Evolutionary conservation across 176 grass and related monocot species (phyloP).

Genomic region (Aegilops umbellulata): DNA sequence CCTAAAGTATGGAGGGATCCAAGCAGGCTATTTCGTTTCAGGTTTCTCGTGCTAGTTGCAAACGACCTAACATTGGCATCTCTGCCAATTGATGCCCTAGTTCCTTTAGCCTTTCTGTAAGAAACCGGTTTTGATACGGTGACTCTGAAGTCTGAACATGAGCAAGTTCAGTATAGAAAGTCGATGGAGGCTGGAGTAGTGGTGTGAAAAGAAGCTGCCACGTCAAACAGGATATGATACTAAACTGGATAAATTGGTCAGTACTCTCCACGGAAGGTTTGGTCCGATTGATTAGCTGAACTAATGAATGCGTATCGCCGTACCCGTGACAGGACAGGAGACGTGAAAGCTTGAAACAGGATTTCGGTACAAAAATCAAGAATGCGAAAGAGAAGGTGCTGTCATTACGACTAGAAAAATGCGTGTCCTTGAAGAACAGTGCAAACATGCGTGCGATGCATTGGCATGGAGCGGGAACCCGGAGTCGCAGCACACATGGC

Average conservation of each 20-base stretch:
- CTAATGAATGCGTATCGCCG: background rate
- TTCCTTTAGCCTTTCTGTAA: conserved; percentile 3
- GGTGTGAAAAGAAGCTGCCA: background rate
- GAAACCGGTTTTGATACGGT: background rate
- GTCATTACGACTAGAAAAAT: too few species aligned
- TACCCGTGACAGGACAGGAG: conserved; percentile 13
- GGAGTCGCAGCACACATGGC: conserved; percentile 2
- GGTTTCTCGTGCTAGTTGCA: conserved; percentile 31
- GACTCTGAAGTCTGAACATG: background rate
- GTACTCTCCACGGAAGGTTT: background rate
- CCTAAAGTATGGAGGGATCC: background rate
- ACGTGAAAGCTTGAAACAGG: conserved; percentile 27
- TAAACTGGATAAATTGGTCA: background rate
- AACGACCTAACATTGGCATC: conserved; percentile 44
- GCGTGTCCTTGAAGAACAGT: background rate
- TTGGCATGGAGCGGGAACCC: background rate
- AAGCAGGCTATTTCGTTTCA: background rate
- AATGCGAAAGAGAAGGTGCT: background rate
- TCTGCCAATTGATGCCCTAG: conserved; percentile 14
- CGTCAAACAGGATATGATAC: conserved; percentile 25
- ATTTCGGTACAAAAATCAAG: background rate
- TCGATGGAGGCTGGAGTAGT: conserved; percentile 11
- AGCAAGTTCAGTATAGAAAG: background rate
- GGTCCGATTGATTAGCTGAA: conserved; percentile 9
- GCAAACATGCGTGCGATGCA: too few species aligned